Evolutionary conservation across 2,329 filamentous ascomycete genomes (phyloP), one percentile per base, ranked within the genome.

Genomic region (Colletotrichum destructivum): DNA sequence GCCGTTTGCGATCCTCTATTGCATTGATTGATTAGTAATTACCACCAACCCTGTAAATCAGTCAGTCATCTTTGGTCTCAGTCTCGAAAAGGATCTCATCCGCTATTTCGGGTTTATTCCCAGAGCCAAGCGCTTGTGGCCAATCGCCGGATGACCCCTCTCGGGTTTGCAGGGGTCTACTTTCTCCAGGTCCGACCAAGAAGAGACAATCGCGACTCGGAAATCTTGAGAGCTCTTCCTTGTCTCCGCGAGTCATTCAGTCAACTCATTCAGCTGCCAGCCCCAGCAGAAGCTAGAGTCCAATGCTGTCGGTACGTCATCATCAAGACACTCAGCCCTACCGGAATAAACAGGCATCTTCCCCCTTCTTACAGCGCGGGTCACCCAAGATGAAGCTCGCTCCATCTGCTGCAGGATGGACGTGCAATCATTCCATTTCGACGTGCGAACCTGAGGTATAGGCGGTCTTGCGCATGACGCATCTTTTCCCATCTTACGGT

Each of bases 151-250:
- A 62, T 68, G 46, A 57, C 57, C 64, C 64, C 16, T 4, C 5
- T 59, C 69, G 69, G 65, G 2, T 21, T 59, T 69, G 35, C 57
- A 63, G 47, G 23, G 54, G 16, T 11, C 13, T 11, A 13, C 15
- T 52, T 54, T 60, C 23, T 69, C 69, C 69, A 64, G 42, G 44
- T 18, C 69, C 65, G 69, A 49, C 4, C 12, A 13, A 18, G 18
- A 54, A 23, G 63, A 18, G 5, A 54, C 54, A 26, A 47, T 52
- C 38, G 13, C 38, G 31, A 2, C 8, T 9, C 44, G 16, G 44
- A 9, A n/a, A 2, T 16, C 7, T 47, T 18, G 18, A 44, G 16
- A 44, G 42, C 42, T 16, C 6, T 44, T 44, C 42, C 42, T 44
- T 16, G 31, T 16, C 12, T 11, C 21, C 47, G n/a, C 47, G 47